Evolutionary conservation across 1,139 yeast species (phyloP), one percentile per base, ranked within the genome.

Genomic region (Schizosaccharomyces versatilis): DNA sequence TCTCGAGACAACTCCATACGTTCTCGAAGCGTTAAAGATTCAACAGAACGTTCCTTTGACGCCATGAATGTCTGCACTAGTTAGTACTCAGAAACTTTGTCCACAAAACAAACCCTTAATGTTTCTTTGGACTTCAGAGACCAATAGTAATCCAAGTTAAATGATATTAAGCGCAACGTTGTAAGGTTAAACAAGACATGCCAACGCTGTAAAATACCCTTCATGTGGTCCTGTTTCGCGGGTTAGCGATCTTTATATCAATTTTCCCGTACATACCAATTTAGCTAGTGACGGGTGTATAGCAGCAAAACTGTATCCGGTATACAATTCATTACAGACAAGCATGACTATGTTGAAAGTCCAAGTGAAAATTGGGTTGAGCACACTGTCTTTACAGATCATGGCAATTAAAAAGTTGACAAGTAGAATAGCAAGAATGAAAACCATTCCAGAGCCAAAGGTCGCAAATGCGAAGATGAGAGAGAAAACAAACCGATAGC

Each of bases 181-280:
- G 95, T 81, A 67, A 93, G 85, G 67, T 90, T 93, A 73, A 80
- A 93, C 62, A 84, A 84, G 7, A 93, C 96, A 64, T 90, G 97
- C 99, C 99, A 93, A 61, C 97, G 73, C 17, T 78, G 73, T 60
- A 90, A 79, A 36, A 88, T 73, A 0, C 98, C 97, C 5, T 68
- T 62, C 53, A 62, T 64, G n/a, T 55, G 52, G 38, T 61, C 63
- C 56, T 65, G 53, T 10, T n/a, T 38, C 10, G 19, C 17, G 36
- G 6, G 12, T 7, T 36, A 12, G 12, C 5, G 15, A 32, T 3
- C 74, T 62, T 80, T 38, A 15, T 2, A 9, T 15, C 10, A 49
- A 1, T 9, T 1, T 15, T 3, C 7, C 9, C n/a, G 36, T 10
- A 38, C 55, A 10, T 53, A 59, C 94, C 61, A 84, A 65, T 32